These are phyloP conservation scores for Cymbopogon citratus DNA, from an alignment of 176 grass and related monocot genomes.

Conservation along the genomic window DNA sequence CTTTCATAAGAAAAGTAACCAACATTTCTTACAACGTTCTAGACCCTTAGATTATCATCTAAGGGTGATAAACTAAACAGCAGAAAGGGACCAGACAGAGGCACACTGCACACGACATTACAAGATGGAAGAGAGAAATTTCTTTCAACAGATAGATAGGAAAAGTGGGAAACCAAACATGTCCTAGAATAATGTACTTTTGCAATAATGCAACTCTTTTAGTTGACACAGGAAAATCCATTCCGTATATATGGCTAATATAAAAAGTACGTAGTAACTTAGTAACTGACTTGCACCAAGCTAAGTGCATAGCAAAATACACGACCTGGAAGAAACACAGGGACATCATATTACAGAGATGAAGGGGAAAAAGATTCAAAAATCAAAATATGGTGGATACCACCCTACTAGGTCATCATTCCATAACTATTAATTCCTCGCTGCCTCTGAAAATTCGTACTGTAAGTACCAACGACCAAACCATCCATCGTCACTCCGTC, in stretches of 20 bases:
- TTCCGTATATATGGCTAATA: neutral
- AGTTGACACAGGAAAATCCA: neutral
- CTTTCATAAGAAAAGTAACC: no score
- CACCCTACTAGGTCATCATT: constrained; percentile 26
- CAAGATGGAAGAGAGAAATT: neutral
- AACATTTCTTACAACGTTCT: no score
- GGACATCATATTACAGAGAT: constrained; percentile 16
- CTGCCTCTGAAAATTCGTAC: constrained; percentile 16
- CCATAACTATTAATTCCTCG: neutral
- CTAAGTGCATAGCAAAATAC: constrained; percentile 12
- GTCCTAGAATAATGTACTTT: neutral
- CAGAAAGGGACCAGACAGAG: no score
- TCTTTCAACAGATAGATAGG: no score
- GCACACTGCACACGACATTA: no score
- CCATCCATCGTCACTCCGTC: neutral
- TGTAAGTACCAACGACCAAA: neutral
- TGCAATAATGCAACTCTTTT: neutral
- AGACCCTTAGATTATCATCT: no score
- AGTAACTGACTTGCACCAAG: constrained; percentile 21
- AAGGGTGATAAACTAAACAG: no score
- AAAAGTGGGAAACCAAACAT: no score
- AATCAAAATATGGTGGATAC: neutral
- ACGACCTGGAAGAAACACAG: neutral
- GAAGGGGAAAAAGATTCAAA: neutral
- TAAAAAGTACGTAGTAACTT: neutral